A percentile compares a stretch with the other conserved stretches of the same genome.
phyloP scores from a whole-genome alignment of 2,329 filamentous ascomycete species.

The Ascomycota sp. region DNA sequence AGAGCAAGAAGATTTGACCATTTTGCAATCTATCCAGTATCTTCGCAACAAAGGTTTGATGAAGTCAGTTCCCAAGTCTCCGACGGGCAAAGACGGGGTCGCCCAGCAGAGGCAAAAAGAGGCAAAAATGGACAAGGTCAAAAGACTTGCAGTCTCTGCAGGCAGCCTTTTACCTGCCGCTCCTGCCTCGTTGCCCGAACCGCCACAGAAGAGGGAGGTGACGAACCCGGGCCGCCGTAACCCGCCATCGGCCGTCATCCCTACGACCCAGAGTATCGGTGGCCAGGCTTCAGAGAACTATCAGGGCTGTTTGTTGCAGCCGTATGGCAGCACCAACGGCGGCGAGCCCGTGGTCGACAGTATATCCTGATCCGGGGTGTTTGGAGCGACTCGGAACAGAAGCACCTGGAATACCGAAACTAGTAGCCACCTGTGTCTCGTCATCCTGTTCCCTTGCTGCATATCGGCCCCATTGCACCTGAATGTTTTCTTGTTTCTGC shows the following conservation, averaged over 20 bases:
- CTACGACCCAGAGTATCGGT: conserved; percentile 12
- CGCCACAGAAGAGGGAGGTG: conserved; percentile 12
- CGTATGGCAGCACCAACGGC: conserved; percentile 14
- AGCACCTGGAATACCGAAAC: too few relatives aligned
- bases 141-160: conserved; percentile 3
- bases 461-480: too few relatives aligned
- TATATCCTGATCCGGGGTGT: conserved; percentile 8
- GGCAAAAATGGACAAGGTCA: conserved; percentile 1
- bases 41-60: conserved; percentile 39
- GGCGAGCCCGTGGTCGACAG: conserved; percentile 13
- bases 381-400: too few relatives aligned
- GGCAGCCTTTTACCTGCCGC: conserved; percentile 17
- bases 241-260: conserved; percentile 9
- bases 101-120: conserved; percentile 4
- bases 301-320: conserved; percentile 17
- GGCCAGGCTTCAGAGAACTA: conserved; percentile 14
- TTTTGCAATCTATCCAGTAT: conserved; percentile 45
- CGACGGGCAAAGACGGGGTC: conserved; percentile 1
- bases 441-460: too few relatives aligned
- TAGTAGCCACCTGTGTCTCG: too few relatives aligned
- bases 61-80: conserved; percentile 7
- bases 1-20: conserved; percentile 44
- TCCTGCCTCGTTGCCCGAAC: conserved; percentile 16
- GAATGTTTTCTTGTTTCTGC: too few relatives aligned
- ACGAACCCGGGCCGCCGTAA: conserved; percentile 10